Conservation (phyloP, 371 early-diverging fungal genomes). For the Lichtheimia hyalospora region DNA sequence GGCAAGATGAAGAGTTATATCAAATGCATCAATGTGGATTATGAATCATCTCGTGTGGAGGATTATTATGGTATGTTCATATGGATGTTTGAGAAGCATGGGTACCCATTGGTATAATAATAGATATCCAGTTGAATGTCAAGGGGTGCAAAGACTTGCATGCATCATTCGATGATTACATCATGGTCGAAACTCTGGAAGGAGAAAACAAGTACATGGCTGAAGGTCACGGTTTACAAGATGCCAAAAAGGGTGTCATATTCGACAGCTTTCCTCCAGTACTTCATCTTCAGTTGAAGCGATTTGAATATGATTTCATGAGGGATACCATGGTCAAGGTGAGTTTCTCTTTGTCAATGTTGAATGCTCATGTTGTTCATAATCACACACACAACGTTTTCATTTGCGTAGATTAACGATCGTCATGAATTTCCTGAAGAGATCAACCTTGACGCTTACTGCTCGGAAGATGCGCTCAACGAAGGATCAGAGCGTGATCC, state of each 20-base stretch:
- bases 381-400: too few species aligned
- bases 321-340: slow-evolving; percentile 92
- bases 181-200: slow-evolving; percentile 88
- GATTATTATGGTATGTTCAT: slow-evolving; percentile 41
- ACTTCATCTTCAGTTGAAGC: slow-evolving; percentile 95
- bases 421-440: slow-evolving; percentile 91
- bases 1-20: slow-evolving; percentile 96
- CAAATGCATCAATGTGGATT: slow-evolving; percentile 90
- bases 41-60: slow-evolving; percentile 91
- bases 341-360: neutral
- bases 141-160: slow-evolving; percentile 85
- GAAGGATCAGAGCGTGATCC: slow-evolving; percentile 45
- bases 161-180: slow-evolving; percentile 92
- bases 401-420: slow-evolving; percentile 86
- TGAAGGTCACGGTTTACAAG: slow-evolving; percentile 94
- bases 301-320: slow-evolving; percentile 97
- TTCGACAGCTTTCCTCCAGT: slow-evolving; percentile 96
- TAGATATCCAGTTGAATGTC: slow-evolving; percentile 94
- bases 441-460: slow-evolving; percentile 86
- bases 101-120: slow-evolving; percentile 2
- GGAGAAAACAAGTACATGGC: slow-evolving; percentile 98
- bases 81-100: neutral
- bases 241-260: slow-evolving; percentile 95
- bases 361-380: neutral
- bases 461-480: slow-evolving; percentile 56